Evolutionary conservation across 2,329 filamentous ascomycete species (phyloP), one percentile per base, ranked within the genome.

Genomic region (Sphaerostilbella broomeana): DNA sequence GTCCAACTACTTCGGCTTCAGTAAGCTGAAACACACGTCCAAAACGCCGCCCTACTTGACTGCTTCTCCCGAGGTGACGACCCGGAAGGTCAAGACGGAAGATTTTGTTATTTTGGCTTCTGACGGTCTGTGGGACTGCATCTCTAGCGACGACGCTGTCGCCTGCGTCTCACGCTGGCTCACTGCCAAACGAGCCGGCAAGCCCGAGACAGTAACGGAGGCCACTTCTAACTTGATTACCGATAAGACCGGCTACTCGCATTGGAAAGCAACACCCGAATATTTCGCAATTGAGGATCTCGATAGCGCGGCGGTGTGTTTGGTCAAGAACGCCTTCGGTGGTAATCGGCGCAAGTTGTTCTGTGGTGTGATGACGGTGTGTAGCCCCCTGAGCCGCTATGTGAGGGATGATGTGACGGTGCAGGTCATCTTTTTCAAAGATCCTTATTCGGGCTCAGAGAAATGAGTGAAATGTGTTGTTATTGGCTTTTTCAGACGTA

Each of bases 261-360:
- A 26, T 13, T 51, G 47, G 34, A 52, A 50, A 40, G 51, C 56
- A 8, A 54, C 51, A 1, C 51, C 53, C 1, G 72, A 75, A 47
- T 73, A 82, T 35, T 86, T 87, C 45, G 78, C 84, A 1, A 77
- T 87, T 4, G 79, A 86, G 56, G 86, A 92, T 54, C 40, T 62
- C 10, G 81, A 82, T 57, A 92, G 88, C 51, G 85, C 77, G 5
- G 86, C 86, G 0, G 88, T 86, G 1, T 86, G 90, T 60, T 70
- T 92, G 26, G 75, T 88, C 28, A 77, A 85, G 46, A 94, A 92
- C 53, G 84, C 84, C 1, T 73, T 92, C 11, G 86, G 86, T 26
- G 86, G 86, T 4, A 81, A 77, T 43, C 76, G 89, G 49, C 70
- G 75, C 48, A 81, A 86, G 51, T 77, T 87, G 69, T 68, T 92